Base-by-base conservation (phyloP, 2,329 filamentous ascomycete genomes). In the Furcasterigmium furcatum region DNA sequence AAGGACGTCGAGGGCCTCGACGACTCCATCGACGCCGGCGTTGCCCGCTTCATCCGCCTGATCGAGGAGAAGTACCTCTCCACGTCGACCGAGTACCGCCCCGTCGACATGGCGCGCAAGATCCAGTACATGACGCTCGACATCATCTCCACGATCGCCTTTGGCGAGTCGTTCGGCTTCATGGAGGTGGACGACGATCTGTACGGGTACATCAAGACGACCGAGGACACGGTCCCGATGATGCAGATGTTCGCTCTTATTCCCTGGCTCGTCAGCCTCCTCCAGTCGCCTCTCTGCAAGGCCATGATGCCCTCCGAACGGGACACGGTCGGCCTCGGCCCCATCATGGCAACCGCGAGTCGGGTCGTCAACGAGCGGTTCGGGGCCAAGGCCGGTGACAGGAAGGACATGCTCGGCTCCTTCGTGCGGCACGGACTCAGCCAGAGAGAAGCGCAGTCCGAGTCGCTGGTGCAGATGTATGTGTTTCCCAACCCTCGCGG, bases 81-180 rank as follows among this genome's bases (percentile, higher is more conserved):
- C 7, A 60, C 38, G 16, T 52, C 61, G 13, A 36, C 22, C 18
- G 46, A 44, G 8, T 70, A 65, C 44, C 71, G 74, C 40, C 53
- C 66, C 14, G 61, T 76, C 53, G 74, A 80, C 46, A 55, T 79
- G 18, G 71, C 68, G 3, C 60, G 61, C 6, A 71, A 73, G 25
- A 66, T 68, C 2, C 72, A 76, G 35, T 78, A 67, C 60, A 72
- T 79, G 34, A 77, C 75, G 0, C 56, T 80, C 0, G 78, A 81
- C 47, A 71, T 79, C 21, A 76, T 80, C 38, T 74, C 70, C 12
- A 67, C 70, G 14, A 49, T 80, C 10, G 74, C 73, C 2, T 72
- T 79, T 35, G 75, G 74, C 8, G 55, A 68, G 25, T 59, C 67
- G 0, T 74, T 77, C 48, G 72, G 74, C 13, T 74, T 70, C 52